Conservation (phyloP, 768 basidiomycete genomes). For the Amanita phalloides region DNA sequence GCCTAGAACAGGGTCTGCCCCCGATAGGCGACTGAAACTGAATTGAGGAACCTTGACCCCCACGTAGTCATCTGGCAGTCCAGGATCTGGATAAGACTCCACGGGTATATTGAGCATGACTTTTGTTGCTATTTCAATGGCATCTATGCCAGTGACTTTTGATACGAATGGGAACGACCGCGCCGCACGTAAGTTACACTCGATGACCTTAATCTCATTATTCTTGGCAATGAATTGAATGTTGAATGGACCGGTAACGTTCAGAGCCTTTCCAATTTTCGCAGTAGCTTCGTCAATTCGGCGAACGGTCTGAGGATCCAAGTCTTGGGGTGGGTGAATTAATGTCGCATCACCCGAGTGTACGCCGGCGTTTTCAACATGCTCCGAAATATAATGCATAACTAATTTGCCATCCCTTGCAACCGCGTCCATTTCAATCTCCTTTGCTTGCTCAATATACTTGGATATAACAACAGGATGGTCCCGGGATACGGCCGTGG, state of each 20-base stretch:
- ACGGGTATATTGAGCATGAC: slow-evolving; percentile 92
- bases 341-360: slow-evolving; percentile 98
- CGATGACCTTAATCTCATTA: slow-evolving; percentile 99
- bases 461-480: slow-evolving; percentile 98
- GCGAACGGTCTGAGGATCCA: slow-evolving; percentile 92
- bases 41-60: slow-evolving; percentile 99
- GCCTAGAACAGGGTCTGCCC: slow-evolving; percentile 94
- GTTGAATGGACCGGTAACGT: slow-evolving; percentile 97
- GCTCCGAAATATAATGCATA: slow-evolving; percentile 99
- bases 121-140: slow-evolving; percentile 98
- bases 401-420: slow-evolving; percentile 96
- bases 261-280: slow-evolving; percentile 95
- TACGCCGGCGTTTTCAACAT: slow-evolving; percentile 98
- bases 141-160: slow-evolving; percentile 95
- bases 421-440: slow-evolving; percentile 99
- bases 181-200: slow-evolving; percentile 96
- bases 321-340: slow-evolving; percentile 95
- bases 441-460: slow-evolving; percentile 99
- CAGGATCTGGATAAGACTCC: slow-evolving; percentile 81
- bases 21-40: slow-evolving; percentile 92
- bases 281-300: slow-evolving; percentile 95
- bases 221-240: slow-evolving; percentile 99
- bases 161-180: slow-evolving; percentile 99
- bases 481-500: slow-evolving; percentile 79
- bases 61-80: slow-evolving; percentile 87